These are phyloP conservation scores for Corrigiola litoralis DNA, from an alignment of 179 eudicot genomes.

Conservation along the genomic window DNA sequence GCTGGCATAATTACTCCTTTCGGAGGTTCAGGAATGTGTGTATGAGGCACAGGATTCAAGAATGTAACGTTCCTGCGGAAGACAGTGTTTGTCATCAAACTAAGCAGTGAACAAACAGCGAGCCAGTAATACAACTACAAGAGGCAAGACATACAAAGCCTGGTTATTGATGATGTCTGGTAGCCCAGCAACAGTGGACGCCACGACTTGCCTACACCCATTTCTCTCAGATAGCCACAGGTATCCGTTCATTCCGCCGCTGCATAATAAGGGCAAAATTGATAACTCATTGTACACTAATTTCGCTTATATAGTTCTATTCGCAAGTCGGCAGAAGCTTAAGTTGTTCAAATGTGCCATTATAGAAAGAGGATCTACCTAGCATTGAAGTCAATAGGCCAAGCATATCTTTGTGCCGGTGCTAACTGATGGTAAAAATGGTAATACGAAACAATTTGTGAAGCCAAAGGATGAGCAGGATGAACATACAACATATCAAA, in stretches of 20 bases:
- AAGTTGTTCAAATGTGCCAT: too few relatives aligned
- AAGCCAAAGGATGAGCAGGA: constrained; percentile 56
- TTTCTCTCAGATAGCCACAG: constrained; percentile 77
- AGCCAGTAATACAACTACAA: not conserved
- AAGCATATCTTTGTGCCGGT: constrained; percentile 40
- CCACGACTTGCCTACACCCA: constrained; percentile 48
- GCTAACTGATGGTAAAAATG: constrained; percentile 38
- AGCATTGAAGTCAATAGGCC: constrained; percentile 53
- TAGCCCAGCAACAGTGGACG: constrained; percentile 66
- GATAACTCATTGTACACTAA: too few relatives aligned
- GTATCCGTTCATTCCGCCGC: constrained; percentile 92
- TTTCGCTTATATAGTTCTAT: too few relatives aligned
- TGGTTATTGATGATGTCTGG: constrained; percentile 54
- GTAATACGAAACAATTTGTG: constrained; percentile 48
- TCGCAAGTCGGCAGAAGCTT: too few relatives aligned
- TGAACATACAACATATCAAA: constrained; percentile 74
- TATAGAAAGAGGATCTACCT: too few relatives aligned
- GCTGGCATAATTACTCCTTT: constrained; percentile 59
- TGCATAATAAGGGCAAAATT: constrained; percentile 15
- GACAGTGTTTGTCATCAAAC: not conserved
- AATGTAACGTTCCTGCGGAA: constrained; percentile 69
- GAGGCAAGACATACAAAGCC: constrained; percentile 49
- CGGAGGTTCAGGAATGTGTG: constrained; percentile 62
- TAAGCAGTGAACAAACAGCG: constrained; percentile 5
- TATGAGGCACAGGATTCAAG: constrained; percentile 63